These are phyloP conservation scores for Alloteropsis semialata DNA, from an alignment of 176 grass and related monocot species.

Conservation along the genomic window DNA sequence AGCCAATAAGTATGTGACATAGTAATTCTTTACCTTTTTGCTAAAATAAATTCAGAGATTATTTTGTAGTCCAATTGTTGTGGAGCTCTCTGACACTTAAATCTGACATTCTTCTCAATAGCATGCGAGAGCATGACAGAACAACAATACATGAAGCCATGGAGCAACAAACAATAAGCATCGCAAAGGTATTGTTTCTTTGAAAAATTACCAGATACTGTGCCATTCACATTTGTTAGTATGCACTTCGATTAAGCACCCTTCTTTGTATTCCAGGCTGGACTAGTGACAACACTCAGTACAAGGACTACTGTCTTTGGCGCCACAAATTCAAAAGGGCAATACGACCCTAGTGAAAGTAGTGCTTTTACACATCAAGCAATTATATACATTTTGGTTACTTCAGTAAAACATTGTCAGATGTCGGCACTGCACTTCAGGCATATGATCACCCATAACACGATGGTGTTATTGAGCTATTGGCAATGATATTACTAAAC, in stretches of 20 bases:
- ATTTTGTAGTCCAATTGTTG: conserved; percentile 11
- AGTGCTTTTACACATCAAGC: conserved; percentile 33
- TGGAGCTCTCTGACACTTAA: conserved; percentile 11
- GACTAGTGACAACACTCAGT: conserved; percentile 88
- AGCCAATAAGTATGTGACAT: not conserved
- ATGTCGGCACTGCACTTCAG: not conserved
- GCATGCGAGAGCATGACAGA: conserved; percentile 95
- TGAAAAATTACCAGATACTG: not conserved
- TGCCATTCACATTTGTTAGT: not conserved
- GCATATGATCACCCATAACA: not conserved
- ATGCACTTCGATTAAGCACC: conserved; percentile 9
- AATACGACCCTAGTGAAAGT: conserved; percentile 88
- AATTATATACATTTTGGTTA: not conserved
- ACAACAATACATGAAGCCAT: conserved; percentile 99
- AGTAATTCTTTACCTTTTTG: not conserved
- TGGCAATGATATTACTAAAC: not conserved
- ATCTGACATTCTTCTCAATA: conserved; percentile 40
- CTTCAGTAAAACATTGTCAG: not conserved
- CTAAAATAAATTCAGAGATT: not conserved
- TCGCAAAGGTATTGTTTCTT: conserved; percentile 73
- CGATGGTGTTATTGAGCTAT: conserved; percentile 2
- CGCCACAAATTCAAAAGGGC: conserved; percentile 94
- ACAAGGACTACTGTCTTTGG: conserved; percentile 87
- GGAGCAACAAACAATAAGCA: conserved; percentile 98
- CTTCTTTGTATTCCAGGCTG: conserved; percentile 62